Evolutionary conservation across 2,329 filamentous ascomycete genomes (phyloP).

Genomic region (Pestalotiopsis sp.): DNA sequence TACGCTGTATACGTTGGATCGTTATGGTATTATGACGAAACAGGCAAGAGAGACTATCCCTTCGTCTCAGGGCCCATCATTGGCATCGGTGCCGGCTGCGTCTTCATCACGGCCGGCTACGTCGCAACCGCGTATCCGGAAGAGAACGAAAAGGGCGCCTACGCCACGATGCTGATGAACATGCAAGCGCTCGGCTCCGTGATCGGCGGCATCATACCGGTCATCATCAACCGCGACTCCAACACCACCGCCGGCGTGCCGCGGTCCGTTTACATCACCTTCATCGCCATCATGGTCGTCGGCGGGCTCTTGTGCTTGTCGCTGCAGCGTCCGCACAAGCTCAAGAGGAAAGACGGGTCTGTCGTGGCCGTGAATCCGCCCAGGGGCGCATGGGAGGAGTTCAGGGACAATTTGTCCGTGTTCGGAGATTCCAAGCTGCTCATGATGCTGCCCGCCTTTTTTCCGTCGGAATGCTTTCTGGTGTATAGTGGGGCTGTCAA

Average conservation of each 20-base stretch:
- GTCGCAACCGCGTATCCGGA: conserved; percentile 35
- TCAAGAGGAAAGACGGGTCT: conserved; percentile 29
- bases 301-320: conserved; percentile 14
- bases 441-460: conserved; percentile 27
- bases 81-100: conserved; percentile 31
- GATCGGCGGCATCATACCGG: conserved; percentile 29
- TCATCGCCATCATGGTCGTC: conserved; percentile 27
- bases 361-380: conserved; percentile 27
- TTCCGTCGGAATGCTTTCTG: conserved; percentile 32
- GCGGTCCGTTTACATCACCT: conserved; percentile 27
- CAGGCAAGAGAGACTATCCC: conserved; percentile 26
- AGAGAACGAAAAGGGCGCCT: conserved; percentile 32
- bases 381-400: conserved; percentile 26
- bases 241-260: conserved; percentile 19
- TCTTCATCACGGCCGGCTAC: conserved; percentile 34
- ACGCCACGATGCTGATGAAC: conserved; percentile 30
- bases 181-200: conserved; percentile 32
- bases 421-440: conserved; percentile 25
- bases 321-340: conserved; percentile 24
- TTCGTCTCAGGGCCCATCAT: conserved; percentile 27
- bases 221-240: conserved; percentile 28
- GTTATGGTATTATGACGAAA: conserved; percentile 31
- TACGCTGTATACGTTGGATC: conserved; percentile 31
- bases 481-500: conserved; percentile 37
- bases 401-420: conserved; percentile 28